These are phyloP conservation scores for Solioccasus polychromus DNA, from an alignment of 768 basidiomycete species.

Conservation along the genomic window DNA sequence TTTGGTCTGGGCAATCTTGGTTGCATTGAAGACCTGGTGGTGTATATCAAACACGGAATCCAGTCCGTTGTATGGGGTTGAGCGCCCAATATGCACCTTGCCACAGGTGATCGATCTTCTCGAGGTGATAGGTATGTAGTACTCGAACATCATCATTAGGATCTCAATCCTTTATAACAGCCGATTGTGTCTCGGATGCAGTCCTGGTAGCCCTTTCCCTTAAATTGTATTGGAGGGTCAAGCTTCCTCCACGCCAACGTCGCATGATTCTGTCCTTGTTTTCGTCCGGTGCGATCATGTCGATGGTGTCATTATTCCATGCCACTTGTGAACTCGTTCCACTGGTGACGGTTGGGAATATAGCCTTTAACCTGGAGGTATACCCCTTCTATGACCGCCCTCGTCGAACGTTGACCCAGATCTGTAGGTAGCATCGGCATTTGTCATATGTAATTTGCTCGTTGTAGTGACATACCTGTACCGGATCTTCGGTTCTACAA, in stretches of 20 bases:
- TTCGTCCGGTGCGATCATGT: conserved; percentile 7
- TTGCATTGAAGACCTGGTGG: background rate
- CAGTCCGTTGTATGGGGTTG: too few species aligned
- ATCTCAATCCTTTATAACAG: background rate
- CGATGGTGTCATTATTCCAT: background rate
- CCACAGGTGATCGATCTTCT: background rate
- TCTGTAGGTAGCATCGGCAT: too few species aligned
- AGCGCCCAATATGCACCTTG: background rate
- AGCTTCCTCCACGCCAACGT: conserved; percentile 13
- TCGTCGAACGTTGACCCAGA: too few species aligned
- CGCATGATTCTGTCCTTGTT: conserved; percentile 17
- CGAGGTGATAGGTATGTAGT: background rate
- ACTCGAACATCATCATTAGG: background rate
- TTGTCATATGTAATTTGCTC: too few species aligned
- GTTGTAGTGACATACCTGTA: too few species aligned
- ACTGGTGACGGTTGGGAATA: background rate
- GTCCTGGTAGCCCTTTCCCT: background rate
- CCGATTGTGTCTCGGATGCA: conserved; percentile 2
- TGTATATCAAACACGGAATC: background rate
- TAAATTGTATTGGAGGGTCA: conserved; percentile 15
- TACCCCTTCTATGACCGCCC: too few species aligned
- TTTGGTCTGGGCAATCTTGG: background rate
- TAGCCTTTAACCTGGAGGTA: background rate
- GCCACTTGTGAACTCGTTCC: background rate
- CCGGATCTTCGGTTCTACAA: too few species aligned